Conservation (phyloP, 1,284 basidiomycete genomes). For the Tetrapyrgos nigripes region DNA sequence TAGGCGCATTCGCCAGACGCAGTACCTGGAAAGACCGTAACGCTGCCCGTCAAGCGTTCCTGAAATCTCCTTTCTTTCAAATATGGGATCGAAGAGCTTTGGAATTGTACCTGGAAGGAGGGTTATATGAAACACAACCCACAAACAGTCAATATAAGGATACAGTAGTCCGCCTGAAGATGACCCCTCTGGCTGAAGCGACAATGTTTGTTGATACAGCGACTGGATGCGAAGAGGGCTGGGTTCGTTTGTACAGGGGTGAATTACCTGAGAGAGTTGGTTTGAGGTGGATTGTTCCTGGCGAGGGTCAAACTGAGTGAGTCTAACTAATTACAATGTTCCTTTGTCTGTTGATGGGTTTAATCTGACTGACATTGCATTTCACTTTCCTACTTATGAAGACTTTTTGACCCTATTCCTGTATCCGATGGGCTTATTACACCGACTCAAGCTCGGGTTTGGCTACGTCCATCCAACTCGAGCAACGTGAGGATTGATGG, state of each 20-base stretch:
- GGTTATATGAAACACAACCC: constrained; percentile 49
- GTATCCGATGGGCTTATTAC: neutral
- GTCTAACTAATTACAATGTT: constrained; percentile 1
- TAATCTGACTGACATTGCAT: neutral
- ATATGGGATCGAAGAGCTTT: constrained; percentile 79
- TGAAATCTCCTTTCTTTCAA: constrained; percentile 70
- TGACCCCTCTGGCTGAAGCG: constrained; percentile 64
- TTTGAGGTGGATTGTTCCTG: constrained; percentile 67
- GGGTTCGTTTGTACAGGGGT: constrained; percentile 48
- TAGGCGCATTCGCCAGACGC: constrained; percentile 67
- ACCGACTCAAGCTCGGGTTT: constrained; percentile 52
- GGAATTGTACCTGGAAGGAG: constrained; percentile 71
- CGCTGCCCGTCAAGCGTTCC: constrained; percentile 63
- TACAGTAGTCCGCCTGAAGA: constrained; percentile 61
- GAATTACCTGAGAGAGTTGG: constrained; percentile 54
- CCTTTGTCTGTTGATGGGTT: neutral
- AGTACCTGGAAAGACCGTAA: constrained; percentile 69
- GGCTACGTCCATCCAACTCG: constrained; percentile 64
- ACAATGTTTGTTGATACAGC: constrained; percentile 55
- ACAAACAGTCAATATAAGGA: constrained; percentile 14
- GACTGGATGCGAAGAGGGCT: constrained; percentile 46
- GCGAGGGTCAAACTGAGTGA: constrained; percentile 42
- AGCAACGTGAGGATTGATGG: constrained; percentile 60
- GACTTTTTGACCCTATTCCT: neutral
- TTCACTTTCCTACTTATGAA: neutral